Percentiles rank a stretch among this genome's conserved stretches.
Evolutionary conservation across 805 yeast genomes (phyloP).

Genomic region (Kodamaea kaohsiungensis): DNA sequence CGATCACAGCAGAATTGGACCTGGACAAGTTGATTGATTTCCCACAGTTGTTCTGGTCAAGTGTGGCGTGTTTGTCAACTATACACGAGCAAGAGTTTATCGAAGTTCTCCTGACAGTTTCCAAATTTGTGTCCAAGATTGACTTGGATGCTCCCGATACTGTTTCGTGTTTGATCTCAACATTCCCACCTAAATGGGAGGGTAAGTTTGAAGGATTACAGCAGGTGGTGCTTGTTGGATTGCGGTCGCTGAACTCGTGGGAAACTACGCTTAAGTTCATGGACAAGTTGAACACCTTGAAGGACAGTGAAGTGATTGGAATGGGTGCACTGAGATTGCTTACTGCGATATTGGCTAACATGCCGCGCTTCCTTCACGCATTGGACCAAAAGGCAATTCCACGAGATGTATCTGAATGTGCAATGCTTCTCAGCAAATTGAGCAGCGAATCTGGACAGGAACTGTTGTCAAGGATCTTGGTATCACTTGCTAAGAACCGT

Average conservation of each 20-base stretch:
- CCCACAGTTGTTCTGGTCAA: conserved; percentile 95
- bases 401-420: conserved; percentile 49
- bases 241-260: conserved; percentile 78
- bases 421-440: conserved; percentile 51
- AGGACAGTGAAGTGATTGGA: conserved; percentile 77
- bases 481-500: conserved; percentile 72
- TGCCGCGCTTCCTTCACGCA: conserved; percentile 85
- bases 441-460: conserved; percentile 58
- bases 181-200: conserved; percentile 96
- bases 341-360: conserved; percentile 69
- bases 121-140: conserved; percentile 82
- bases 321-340: conserved; percentile 67
- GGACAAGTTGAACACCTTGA: conserved; percentile 65
- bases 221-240: conserved; percentile 73
- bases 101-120: conserved; percentile 79
- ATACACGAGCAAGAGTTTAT: conserved; percentile 91
- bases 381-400: conserved; percentile 54
- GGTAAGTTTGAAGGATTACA: conserved; percentile 91
- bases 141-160: conserved; percentile 85
- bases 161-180: conserved; percentile 75
- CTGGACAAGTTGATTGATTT: conserved; percentile 77
- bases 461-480: conserved; percentile 67
- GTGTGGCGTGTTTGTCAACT: conserved; percentile 87
- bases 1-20: conserved; percentile 82
- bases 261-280: conserved; percentile 74